Evolutionary conservation across 495 filamentous ascomycete genomes (phyloP), one percentile per base, ranked within the genome.

Genomic region (Hyphodiscus hymeniophilus): DNA sequence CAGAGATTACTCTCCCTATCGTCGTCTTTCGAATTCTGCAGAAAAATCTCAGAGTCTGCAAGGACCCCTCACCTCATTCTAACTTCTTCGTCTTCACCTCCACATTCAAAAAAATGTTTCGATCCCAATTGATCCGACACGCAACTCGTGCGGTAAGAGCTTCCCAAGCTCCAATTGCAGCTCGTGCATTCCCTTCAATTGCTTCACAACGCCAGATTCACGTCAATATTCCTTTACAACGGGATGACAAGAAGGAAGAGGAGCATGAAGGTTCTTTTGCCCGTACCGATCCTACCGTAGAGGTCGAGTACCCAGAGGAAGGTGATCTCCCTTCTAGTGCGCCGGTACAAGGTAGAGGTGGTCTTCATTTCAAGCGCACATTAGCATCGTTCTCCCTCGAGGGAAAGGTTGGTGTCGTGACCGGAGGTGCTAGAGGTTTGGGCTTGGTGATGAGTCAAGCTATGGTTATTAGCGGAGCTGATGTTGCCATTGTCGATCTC

Each of bases 401-500:
- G 56, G 72, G 73, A 47, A 71, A 70, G 55, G 75, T 78, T 38
- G 65, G 72, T 47, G 62, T 75, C 32, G 62, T 78, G 33, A 77
- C 75, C 0, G 75, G 75, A 20, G 73, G 73, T 20, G 67, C 73
- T 7, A 62, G 67, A 32, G 75, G 75, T 17, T 72, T 78, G 58
- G 75, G 75, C 8, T 59, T 95, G 55, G 89, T 94, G 28, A 95
- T 97, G 90, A 83, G 79, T 30, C 88, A 95, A 63, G 89, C 81
- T 3, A 76, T 94, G 54, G 83, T 95, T 22, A 78, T 84, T 11
- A 89, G 84, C 47, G 91, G 91, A 24, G 87, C 87, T 7, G 84
- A 95, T 63, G 73, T 95, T 51, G 91, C 90, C 7, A 85, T 97
- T 68, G 86, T 95, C 13, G 90, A 97, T 66, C 62, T 95, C 63